Evolutionary conservation across 345 rosid genomes (phyloP).

Genomic region (Syzygium jambos): DNA sequence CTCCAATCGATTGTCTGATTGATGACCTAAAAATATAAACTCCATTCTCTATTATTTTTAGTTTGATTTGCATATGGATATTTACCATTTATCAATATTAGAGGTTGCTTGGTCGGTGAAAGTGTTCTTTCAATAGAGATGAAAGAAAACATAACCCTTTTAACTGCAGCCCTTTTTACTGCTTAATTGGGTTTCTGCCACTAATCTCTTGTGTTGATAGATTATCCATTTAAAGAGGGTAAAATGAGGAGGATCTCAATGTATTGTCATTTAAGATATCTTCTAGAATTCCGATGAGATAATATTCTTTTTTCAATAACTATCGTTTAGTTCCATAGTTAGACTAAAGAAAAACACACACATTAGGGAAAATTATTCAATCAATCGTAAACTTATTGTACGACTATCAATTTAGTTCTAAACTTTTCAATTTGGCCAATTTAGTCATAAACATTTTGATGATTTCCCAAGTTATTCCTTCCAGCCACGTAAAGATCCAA

Average conservation of each 20-base stretch:
- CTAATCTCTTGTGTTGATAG: too few species aligned
- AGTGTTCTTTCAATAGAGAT: neutral
- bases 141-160: neutral
- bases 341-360: too few species aligned
- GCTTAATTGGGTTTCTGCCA: too few species aligned
- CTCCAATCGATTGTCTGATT: neutral
- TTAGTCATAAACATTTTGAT: fast-evolving
- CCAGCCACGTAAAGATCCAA: too few species aligned
- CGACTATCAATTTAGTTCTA: fast-evolving
- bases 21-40: neutral
- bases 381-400: too few species aligned
- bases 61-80: neutral
- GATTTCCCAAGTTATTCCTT: neutral
- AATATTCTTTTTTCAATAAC: neutral
- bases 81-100: neutral
- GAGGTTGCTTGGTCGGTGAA: neutral
- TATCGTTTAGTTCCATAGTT: too few species aligned
- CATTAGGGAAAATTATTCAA: too few species aligned
- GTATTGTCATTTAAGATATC: neutral
- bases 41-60: too few species aligned
- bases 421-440: too few species aligned
- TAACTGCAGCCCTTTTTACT: too few species aligned
- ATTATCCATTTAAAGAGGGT: too few species aligned
- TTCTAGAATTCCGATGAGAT: neutral
- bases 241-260: neutral